phyloP scores from a whole-genome alignment of 768 basidiomycete species.

The Rhodotorula diobovata region DNA sequence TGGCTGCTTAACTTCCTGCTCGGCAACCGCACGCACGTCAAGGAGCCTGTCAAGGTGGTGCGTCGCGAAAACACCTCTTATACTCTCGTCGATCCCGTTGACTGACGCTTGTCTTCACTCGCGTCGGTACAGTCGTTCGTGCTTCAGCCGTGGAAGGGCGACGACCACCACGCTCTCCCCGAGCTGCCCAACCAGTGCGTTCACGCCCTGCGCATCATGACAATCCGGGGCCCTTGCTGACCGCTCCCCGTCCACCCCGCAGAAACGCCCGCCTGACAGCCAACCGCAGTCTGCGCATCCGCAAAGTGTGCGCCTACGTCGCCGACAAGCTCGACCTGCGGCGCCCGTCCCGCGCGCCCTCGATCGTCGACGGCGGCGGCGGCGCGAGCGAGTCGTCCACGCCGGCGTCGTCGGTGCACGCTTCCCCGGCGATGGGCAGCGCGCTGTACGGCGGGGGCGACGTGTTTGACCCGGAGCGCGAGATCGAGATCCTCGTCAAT shows the following conservation, averaged over 20 bases:
- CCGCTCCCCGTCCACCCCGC: background rate
- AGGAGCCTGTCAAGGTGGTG: slow-evolving; percentile 64
- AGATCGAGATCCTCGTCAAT: slow-evolving; percentile 83
- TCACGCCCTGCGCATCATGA: background rate
- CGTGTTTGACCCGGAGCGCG: slow-evolving; percentile 21
- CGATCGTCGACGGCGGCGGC: slow-evolving; percentile 21
- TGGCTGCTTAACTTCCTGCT: slow-evolving; percentile 88
- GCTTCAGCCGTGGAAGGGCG: slow-evolving; percentile 70
- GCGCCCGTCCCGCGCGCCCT: slow-evolving; percentile 19
- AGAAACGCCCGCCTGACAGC: slow-evolving; percentile 82
- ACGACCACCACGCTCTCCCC: slow-evolving; percentile 59
- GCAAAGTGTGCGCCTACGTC: slow-evolving; percentile 79
- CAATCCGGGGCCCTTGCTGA: background rate
- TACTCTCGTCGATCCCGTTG: background rate
- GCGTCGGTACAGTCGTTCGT: slow-evolving; percentile 58
- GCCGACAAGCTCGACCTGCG: slow-evolving; percentile 47
- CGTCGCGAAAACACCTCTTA: background rate
- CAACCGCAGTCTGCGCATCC: slow-evolving; percentile 73
- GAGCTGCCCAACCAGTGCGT: slow-evolving; percentile 81
- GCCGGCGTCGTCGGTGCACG: slow-evolving; percentile 55
- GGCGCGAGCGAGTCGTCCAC: slow-evolving; percentile 1
- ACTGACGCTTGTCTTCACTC: background rate
- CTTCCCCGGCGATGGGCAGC: slow-evolving; percentile 44
- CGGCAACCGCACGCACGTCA: slow-evolving; percentile 54
- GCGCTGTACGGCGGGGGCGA: slow-evolving; percentile 20